These are phyloP conservation scores for Apophysomyces variabilis DNA, from an alignment of 371 early-diverging fungal genomes.

Conservation along the genomic window DNA sequence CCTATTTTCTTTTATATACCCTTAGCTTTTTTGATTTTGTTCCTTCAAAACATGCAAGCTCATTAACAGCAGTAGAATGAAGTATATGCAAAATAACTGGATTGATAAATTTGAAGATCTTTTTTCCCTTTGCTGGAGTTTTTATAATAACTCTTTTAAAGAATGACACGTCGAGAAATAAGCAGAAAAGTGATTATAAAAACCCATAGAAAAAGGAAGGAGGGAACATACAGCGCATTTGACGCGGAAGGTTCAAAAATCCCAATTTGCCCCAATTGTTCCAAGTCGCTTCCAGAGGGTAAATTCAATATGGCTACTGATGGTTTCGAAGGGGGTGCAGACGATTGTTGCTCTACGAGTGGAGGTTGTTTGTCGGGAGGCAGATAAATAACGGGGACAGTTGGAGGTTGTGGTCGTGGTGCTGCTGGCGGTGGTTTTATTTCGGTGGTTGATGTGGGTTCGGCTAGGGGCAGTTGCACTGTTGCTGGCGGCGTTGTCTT, in stretches of 20 bases:
- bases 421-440: too few relatives aligned
- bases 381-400: neutral
- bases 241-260: slow-evolving; percentile 2
- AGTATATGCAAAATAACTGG: neutral
- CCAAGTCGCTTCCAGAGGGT: neutral
- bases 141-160: neutral
- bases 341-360: neutral
- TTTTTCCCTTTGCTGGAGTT: too few relatives aligned
- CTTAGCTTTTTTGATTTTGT: slow-evolving; percentile 1
- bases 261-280: neutral
- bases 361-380: neutral
- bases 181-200: neutral
- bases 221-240: neutral
- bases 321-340: neutral
- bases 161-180: neutral
- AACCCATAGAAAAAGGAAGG: neutral
- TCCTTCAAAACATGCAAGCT: neutral
- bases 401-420: neutral
- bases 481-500: too few relatives aligned
- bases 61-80: neutral
- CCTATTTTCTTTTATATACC: slow-evolving; percentile 2
- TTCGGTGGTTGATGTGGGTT: too few relatives aligned
- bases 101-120: too few relatives aligned
- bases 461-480: too few relatives aligned
- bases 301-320: neutral